phyloP scores from a whole-genome alignment of 1,284 basidiomycete genomes.

The Waitea zeae region DNA sequence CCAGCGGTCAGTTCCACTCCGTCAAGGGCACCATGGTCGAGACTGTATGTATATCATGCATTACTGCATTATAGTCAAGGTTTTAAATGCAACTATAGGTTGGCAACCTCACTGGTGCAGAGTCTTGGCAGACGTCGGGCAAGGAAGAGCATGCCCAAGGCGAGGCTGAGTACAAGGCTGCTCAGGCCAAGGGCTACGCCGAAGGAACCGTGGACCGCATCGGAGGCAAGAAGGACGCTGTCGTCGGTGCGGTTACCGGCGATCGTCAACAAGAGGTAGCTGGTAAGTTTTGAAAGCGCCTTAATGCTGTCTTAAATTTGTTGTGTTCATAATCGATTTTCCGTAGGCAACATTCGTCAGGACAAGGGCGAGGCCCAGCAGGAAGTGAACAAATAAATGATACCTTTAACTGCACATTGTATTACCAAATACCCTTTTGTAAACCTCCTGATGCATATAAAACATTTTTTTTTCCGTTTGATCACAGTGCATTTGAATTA shows the following conservation, averaged over 20 bases:
- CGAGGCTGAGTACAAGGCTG: constrained; percentile 40
- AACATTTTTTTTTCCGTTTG: no score
- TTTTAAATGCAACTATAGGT: constrained; percentile 13
- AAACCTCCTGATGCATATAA: no score
- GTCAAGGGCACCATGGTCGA: constrained; percentile 45
- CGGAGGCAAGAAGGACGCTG: constrained; percentile 47
- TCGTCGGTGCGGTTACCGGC: constrained; percentile 47
- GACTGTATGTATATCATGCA: constrained; percentile 16
- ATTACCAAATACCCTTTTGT: no score
- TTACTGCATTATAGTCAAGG: constrained; percentile 6
- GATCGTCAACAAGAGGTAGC: constrained; percentile 41
- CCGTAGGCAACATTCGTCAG: constrained; percentile 15
- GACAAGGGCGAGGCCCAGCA: constrained; percentile 23
- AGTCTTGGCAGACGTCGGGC: constrained; percentile 33
- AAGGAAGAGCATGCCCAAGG: constrained; percentile 50
- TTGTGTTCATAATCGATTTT: background rate
- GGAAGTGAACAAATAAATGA: constrained; percentile 12
- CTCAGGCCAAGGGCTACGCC: constrained; percentile 33
- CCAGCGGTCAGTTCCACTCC: constrained; percentile 43
- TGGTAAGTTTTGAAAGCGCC: constrained; percentile 20
- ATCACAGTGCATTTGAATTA: no score
- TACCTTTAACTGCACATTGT: no score
- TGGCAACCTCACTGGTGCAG: constrained; percentile 28
- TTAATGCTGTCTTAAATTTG: background rate
- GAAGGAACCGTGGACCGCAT: constrained; percentile 43